Base-by-base conservation (phyloP, 228 moss, liverwort and hornwort species). In the Sphagnum fallax region DNA sequence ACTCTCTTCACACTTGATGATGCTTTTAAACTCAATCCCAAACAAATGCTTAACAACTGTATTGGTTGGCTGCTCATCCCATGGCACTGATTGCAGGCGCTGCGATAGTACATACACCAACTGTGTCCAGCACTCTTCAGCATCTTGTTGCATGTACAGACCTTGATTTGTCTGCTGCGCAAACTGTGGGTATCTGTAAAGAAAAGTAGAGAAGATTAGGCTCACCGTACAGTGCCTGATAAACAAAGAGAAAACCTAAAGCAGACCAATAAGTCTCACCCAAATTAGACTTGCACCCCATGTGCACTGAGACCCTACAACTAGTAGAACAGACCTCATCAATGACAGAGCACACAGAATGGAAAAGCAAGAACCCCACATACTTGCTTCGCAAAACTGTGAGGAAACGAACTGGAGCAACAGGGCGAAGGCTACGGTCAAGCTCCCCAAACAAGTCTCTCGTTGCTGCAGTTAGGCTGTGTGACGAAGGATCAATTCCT, bases 41-140 rank as follows among this genome's bases (percentile, higher is more conserved):
- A 98, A 93, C 69, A 98, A 74, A 72, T 89, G 86, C 73, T 92
- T 92, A 58, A 98, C 87, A 13, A 84, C 78, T 50, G 89, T 65
- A 32, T 32, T 32, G 32, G 32, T 32, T 53, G 74, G 67, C 13
- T 76, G 62, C 52, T 50, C 50, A 49, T 53, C 53, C 51, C 80
- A 67, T 16, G 83, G 50, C 49, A 76, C 11, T 4, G 70, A 75
- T 64, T 74, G 74, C 75, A 91, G 71, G 6, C 91, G 87, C 74
- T 93, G 91, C 15, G 91, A 97, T 60, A 97, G 78, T 47, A 80
- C 85, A 73, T 93, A 91, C 10, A 97, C 88, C 73, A 98, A 76
- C 83, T 98, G 94, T 8, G 91, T 94, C 98, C 98, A 98, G 77
- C 94, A 94, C 75, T 93, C 98, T 74, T 94, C 98, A 4, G 92